Evolutionary conservation across 345 rosid species (phyloP).

Genomic region (Melastoma malabathricum): DNA sequence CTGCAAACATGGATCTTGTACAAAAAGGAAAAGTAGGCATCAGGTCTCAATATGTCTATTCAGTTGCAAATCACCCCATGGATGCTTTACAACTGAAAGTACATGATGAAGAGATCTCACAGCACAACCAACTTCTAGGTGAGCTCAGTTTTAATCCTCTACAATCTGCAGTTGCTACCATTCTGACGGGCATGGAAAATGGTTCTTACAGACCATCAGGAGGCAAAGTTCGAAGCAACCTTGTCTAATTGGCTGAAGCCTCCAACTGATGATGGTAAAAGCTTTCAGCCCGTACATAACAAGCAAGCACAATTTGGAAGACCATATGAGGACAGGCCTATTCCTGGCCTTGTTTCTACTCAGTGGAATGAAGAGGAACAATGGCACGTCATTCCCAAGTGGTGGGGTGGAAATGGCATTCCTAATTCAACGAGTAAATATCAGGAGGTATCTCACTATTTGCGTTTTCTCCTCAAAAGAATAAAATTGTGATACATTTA

Average conservation of each 20-base stretch:
- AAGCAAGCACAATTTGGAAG: conserved; percentile 18
- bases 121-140: conserved; percentile 13
- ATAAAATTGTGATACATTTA: not conserved
- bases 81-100: conserved; percentile 29
- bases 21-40: conserved; percentile 40
- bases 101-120: conserved; percentile 17
- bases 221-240: conserved; percentile 30
- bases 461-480: not conserved
- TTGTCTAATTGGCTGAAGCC: conserved; percentile 52
- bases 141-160: conserved; percentile 20
- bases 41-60: conserved; percentile 65
- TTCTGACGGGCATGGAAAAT: too few relatives aligned
- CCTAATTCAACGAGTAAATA: conserved; percentile 92
- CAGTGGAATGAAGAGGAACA: conserved; percentile 67
- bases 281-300: conserved; percentile 7
- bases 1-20: conserved; percentile 32
- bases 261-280: conserved; percentile 11
- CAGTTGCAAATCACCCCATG: conserved; percentile 38
- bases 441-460: conserved; percentile 50
- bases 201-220: conserved; percentile 8
- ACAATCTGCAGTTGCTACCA: conserved; percentile 18
- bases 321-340: conserved; percentile 68
- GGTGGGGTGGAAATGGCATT: conserved; percentile 99
- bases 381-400: conserved; percentile 47
- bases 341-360: conserved; percentile 80